Evolutionary conservation across 805 yeast genomes (phyloP), one percentile per base, ranked within the genome.

Genomic region (Metschnikowia santaceciliae): DNA sequence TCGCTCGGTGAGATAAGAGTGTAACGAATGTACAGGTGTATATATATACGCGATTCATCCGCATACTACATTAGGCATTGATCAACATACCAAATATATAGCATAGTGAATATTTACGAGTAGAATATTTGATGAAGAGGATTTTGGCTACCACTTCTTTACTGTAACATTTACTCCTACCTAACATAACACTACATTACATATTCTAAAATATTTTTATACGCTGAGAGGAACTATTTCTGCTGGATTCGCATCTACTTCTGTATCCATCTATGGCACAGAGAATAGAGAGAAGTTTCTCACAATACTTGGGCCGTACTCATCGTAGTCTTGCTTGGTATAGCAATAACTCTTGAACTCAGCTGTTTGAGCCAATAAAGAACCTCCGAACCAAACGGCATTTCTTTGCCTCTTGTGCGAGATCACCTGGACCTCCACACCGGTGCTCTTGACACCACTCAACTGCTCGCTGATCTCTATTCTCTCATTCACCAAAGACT

Each of bases 351-450:
- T 83, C 71, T 87, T 89, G 75, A 94, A 94, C 72, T 94, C 99
- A 20, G 96, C 84, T 10, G 99, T 94, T 75, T 92, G 98, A 1
- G 99, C 98, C 66, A 94, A 78, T 60, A 94, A 75, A 19, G 96
- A 88, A 59, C 99, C 99, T 61, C 99, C 99, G 67, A 92, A 94
- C 99, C 99, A 94, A 52, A 94, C 99, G 3, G 99, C 99, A 65
- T 94, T 90, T 69, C 97, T 82, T 76, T 94, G 99, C 72, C 94
- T 88, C 76, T 92, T 90, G 75, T 94, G 99, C 30, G 96, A 83
- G 58, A 94, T 91, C 54, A 94, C 99, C 72, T 89, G 95, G 50
- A 94, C 99, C 51, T 90, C 96, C 47, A 94, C 95, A 68, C 99
- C 99, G 32, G 95, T 86, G 23, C 95, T 84, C 66, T 83, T 87